These are phyloP conservation scores for Fusarium albidum DNA, from an alignment of 2,329 filamentous ascomycete species.

Conservation along the genomic window DNA sequence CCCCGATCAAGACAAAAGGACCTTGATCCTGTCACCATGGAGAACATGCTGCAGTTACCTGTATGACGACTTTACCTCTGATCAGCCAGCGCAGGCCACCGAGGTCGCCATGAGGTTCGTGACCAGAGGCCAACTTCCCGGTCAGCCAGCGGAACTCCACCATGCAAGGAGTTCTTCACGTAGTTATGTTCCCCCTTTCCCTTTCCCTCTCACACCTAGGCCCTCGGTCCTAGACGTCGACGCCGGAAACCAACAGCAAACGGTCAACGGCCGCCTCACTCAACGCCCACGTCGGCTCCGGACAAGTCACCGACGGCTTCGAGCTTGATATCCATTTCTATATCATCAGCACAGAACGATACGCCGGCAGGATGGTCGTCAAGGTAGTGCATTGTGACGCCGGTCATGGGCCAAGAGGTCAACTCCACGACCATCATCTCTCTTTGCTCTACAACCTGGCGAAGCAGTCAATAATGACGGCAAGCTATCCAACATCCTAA, in stretches of 20 bases:
- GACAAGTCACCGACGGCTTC: not conserved
- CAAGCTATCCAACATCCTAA: too few relatives aligned
- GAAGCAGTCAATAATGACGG: too few relatives aligned
- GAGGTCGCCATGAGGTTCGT: too few relatives aligned
- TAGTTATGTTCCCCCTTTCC: conserved; percentile 12
- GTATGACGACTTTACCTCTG: too few relatives aligned
- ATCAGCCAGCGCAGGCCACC: too few relatives aligned
- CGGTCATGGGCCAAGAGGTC: not conserved
- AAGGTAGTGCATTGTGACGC: not conserved
- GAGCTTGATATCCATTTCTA: conserved; percentile 30
- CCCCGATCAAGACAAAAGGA: too few relatives aligned
- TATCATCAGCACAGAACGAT: conserved; percentile 35
- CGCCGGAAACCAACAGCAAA: conserved; percentile 27
- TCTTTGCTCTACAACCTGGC: too few relatives aligned
- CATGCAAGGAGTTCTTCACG: conserved; percentile 12
- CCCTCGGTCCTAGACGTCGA: not conserved
- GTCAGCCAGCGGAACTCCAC: too few relatives aligned
- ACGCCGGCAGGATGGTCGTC: conserved; percentile 27
- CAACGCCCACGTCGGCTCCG: conserved; percentile 32
- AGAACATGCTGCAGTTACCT: too few relatives aligned
- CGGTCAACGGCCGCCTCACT: conserved; percentile 39
- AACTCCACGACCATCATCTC: not conserved
- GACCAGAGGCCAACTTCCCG: too few relatives aligned
- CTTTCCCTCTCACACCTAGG: not conserved
- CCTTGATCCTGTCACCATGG: too few relatives aligned